Conservation (phyloP, 2,329 filamentous ascomycete species). For the Diaporthe sp. region DNA sequence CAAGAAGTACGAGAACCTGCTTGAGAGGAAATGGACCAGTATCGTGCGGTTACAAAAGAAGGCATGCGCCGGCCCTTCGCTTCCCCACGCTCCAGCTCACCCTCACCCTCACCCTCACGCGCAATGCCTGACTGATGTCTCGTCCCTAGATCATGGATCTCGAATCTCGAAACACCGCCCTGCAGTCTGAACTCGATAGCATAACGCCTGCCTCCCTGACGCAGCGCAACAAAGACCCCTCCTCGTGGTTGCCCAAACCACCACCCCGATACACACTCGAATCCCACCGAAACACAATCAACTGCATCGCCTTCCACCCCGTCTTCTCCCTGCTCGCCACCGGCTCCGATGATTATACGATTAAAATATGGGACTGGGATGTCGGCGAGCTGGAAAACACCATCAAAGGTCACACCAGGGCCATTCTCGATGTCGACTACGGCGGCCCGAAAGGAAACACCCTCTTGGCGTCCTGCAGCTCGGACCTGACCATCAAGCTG, state of each 20-base stretch:
- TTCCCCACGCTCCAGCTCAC: neutral
- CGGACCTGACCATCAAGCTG: conserved; percentile 91
- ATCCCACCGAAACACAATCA: conserved; percentile 84
- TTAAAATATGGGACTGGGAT: conserved; percentile 99
- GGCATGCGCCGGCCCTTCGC: conserved; percentile 58
- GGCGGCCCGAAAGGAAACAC: conserved; percentile 85
- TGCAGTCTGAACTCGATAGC: conserved; percentile 87
- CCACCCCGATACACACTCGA: conserved; percentile 85
- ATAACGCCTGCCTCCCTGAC: conserved; percentile 81
- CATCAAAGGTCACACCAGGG: conserved; percentile 90
- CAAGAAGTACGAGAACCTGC: conserved; percentile 92
- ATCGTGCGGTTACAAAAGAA: conserved; percentile 96
- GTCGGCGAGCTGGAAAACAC: conserved; percentile 90
- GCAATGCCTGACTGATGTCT: conserved; percentile 30
- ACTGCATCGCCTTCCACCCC: conserved; percentile 91
- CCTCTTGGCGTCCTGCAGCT: conserved; percentile 83
- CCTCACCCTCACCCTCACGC: too few relatives aligned
- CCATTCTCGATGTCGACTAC: conserved; percentile 89
- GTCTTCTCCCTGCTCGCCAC: conserved; percentile 91
- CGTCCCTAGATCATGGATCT: conserved; percentile 85
- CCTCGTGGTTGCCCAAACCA: conserved; percentile 84
- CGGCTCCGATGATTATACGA: conserved; percentile 90
- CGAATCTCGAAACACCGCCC: conserved; percentile 75
- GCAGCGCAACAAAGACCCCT: conserved; percentile 83
- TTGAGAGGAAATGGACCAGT: conserved; percentile 99